A percentile compares a stretch with the other conserved stretches of the same genome.
Evolutionary conservation across 306 rosid species (phyloP).

Genomic region (Luffa aegyptiaca): DNA sequence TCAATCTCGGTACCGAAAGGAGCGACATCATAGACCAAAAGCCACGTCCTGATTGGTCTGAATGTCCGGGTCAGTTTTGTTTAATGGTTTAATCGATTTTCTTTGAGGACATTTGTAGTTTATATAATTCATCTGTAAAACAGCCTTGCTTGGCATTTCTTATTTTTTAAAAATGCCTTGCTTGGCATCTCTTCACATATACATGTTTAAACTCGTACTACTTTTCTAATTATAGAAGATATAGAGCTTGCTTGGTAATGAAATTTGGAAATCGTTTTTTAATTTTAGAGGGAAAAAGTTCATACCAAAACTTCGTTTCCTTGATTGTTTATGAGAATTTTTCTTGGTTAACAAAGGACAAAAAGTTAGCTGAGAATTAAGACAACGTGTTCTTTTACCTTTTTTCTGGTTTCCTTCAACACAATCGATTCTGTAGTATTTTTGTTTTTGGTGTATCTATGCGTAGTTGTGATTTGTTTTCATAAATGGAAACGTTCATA

Average conservation of each 20-base stretch:
- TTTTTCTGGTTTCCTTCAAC: background rate
- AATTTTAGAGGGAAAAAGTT: background rate
- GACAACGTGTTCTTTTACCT: background rate
- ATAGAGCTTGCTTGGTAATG: background rate
- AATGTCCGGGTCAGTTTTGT: constrained; percentile 18
- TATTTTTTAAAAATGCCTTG: background rate
- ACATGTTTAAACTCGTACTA: background rate
- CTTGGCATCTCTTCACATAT: background rate
- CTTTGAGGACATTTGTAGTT: background rate
- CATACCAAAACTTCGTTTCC: background rate
- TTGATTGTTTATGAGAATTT: background rate
- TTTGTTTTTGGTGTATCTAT: background rate
- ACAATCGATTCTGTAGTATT: background rate
- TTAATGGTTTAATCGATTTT: background rate
- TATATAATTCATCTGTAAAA: background rate
- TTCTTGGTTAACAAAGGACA: background rate
- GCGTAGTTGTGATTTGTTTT: background rate
- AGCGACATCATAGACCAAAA: constrained; percentile 70
- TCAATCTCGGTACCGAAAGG: constrained; percentile 71
- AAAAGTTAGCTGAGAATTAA: background rate
- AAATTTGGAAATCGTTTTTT: background rate
- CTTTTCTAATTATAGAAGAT: background rate
- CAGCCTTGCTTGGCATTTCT: background rate
- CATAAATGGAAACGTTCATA: background rate
- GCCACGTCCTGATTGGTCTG: constrained; percentile 17